These are phyloP conservation scores for Phytophthora sojae DNA, from an alignment of 352 stramenopile species.

Conservation along the genomic window DNA sequence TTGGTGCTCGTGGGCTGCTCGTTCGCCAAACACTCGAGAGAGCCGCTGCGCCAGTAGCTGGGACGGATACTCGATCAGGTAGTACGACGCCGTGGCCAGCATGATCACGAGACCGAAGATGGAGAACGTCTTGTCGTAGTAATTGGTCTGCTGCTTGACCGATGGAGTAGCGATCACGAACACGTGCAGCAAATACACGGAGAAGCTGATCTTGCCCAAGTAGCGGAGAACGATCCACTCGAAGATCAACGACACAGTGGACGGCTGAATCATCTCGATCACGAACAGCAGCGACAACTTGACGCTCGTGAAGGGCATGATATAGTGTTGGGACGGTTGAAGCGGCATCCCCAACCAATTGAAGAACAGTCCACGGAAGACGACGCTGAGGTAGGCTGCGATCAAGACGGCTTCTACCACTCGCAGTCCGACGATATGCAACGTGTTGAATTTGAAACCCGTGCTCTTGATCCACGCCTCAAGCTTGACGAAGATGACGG, in stretches of 20 bases:
- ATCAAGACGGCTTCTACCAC: conserved; percentile 14
- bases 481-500: conserved; percentile 20
- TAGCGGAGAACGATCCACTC: conserved; percentile 43
- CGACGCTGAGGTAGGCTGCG: conserved; percentile 14
- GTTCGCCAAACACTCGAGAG: conserved; percentile 7
- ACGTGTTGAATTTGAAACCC: conserved; percentile 9
- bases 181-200: conserved; percentile 47
- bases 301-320: too few relatives aligned
- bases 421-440: conserved; percentile 12
- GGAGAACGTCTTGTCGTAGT: conserved; percentile 25
- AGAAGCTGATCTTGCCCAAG: conserved; percentile 49
- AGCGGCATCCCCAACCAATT: too few relatives aligned
- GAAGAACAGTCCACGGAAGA: too few relatives aligned
- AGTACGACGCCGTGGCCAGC: conserved; percentile 40
- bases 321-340: not conserved
- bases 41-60: conserved; percentile 19
- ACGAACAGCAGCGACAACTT: conserved; percentile 25
- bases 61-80: conserved; percentile 47
- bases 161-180: conserved; percentile 39
- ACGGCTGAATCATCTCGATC: too few relatives aligned
- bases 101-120: conserved; percentile 35
- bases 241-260: conserved; percentile 28
- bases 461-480: conserved; percentile 15
- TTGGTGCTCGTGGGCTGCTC: conserved; percentile 19
- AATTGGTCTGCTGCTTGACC: conserved; percentile 14